Evolutionary conservation across 306 rosid genomes (phyloP), one percentile per base, ranked within the genome.

Genomic region (Cicer bijugum): DNA sequence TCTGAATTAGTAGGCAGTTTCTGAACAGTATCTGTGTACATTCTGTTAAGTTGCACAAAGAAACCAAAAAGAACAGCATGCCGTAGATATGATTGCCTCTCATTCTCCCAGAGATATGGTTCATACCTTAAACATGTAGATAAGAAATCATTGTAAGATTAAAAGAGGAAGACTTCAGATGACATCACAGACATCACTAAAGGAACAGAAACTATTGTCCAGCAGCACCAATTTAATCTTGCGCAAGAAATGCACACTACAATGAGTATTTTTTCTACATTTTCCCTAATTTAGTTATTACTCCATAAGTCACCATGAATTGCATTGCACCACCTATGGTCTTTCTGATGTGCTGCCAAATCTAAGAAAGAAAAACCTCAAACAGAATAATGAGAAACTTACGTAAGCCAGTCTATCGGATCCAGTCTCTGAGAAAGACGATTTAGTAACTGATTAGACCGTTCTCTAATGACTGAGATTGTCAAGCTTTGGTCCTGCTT

Each of bases 391-490:
- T 39, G 43, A 39, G 52, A 71, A 83, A 83, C 96, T 89, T 80
- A 94, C 99, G 99, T 94, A 56, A 91, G 97, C 99, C 99, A 94
- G 82, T 94, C 99, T 69, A 94, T 91, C 55, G 99, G 99, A 83
- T 94, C 99, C 83, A 94, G 81, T 76, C 86, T 88, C 72, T 86
- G 94, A 15, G 99, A 89, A 81, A 94, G 95, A 42, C 78, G 85
- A 69, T 71, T 80, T 56, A 90, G 78, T 88, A 94, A 85, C 51
- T 86, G 81, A 78, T 88, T 73, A 43, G 84, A 75, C 12, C 84
- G 95, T 75, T 88, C 97, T 78, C 84, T 86, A 81, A 82, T 80
- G 52, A 82, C 89, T 23, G 97, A 88, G 67, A 84, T 87, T 69
- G 65, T 67, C 71, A 62, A 82, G 72, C 83, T 88, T 61, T 72